Evolutionary conservation across 202 grass and related monocot species (phyloP), one percentile per base, ranked within the genome.

Genomic region (Eragrostis tef): DNA sequence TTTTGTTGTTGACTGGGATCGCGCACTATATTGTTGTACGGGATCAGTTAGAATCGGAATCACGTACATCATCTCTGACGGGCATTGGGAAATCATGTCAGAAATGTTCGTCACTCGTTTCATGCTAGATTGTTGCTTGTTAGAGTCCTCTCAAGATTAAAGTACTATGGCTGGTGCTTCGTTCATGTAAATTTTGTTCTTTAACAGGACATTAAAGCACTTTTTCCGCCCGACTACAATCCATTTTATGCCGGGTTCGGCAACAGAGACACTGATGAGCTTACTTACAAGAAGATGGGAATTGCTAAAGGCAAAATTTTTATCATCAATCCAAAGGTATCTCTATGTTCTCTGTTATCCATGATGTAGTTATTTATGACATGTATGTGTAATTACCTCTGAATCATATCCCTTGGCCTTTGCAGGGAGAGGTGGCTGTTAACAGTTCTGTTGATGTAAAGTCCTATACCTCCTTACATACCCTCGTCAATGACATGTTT

Each of bases 161-260:
- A 19, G 27, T 27, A 57, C 43, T 26, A 58, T 14, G 19, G 47
- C 48, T 17, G 7, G 17, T 26, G 80, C 69, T 81, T 68, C 39
- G 25, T 49, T 64, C 20, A 63, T 47, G 2, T 53, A 39, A 29
- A 59, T 77, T 83, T 67, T 83, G 47, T 73, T 77, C 16, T 67
- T 58, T 90, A 78, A 27, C 87, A 99, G 96, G 96, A 99, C 71
- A 99, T 99, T 83, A 96, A 91, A 90, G 83, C 89, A 54, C 96
- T 99, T 75, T 99, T 99, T 74, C 93, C 96, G 80, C 88, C 93
- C 9, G 93, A 96, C 60, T 93, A 93, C 90, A 99, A 99, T 70
- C 96, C 96, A 78, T 99, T 99, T 79, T 99, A 99, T 90, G 96
- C 96, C 86, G 96, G 96, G 63, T 99, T 99, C 76, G 96, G 96